Evolutionary conservation across 257 asterid species (phyloP).

Genomic region (Paraleonurus japonicus): DNA sequence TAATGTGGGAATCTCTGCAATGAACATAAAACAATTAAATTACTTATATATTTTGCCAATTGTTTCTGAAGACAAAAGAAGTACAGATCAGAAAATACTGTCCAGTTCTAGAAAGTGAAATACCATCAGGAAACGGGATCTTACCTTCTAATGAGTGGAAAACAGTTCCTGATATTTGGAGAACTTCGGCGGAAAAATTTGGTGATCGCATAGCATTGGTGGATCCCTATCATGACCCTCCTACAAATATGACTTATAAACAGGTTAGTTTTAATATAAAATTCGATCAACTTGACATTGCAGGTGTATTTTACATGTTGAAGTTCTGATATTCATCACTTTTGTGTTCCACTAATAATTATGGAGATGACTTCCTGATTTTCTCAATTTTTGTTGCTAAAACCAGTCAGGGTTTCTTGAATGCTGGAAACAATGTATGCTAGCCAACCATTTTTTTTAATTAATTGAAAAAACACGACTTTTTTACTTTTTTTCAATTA

Average conservation of each 20-base stretch:
- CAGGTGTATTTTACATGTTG: not conserved
- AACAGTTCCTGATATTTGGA: slow-evolving; percentile 91
- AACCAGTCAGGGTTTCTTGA: not conserved
- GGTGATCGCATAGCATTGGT: slow-evolving; percentile 69
- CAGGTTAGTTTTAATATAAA: slow-evolving; percentile 47
- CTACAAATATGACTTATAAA: slow-evolving; percentile 67
- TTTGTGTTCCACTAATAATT: not conserved
- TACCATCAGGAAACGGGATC: slow-evolving; percentile 41
- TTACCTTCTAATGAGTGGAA: slow-evolving; percentile 61
- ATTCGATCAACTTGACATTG: not conserved
- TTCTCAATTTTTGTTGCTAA: not conserved
- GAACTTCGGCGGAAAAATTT: slow-evolving; percentile 71
- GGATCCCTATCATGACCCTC: slow-evolving; percentile 91
- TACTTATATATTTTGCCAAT: not conserved
- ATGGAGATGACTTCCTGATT: not conserved
- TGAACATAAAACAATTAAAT: not conserved
- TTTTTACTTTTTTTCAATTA: too few relatives aligned
- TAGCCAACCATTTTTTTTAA: not conserved
- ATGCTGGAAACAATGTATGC: not conserved
- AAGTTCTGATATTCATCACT: not conserved
- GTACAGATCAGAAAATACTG: slow-evolving; percentile 60
- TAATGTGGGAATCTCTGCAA: not conserved
- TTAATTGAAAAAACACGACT: too few relatives aligned
- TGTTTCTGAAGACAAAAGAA: slow-evolving; percentile 44
- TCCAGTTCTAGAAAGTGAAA: slow-evolving; percentile 60